Base-by-base conservation (phyloP, 2,329 filamentous ascomycete genomes). In the Ophioceras dolichostomum region DNA sequence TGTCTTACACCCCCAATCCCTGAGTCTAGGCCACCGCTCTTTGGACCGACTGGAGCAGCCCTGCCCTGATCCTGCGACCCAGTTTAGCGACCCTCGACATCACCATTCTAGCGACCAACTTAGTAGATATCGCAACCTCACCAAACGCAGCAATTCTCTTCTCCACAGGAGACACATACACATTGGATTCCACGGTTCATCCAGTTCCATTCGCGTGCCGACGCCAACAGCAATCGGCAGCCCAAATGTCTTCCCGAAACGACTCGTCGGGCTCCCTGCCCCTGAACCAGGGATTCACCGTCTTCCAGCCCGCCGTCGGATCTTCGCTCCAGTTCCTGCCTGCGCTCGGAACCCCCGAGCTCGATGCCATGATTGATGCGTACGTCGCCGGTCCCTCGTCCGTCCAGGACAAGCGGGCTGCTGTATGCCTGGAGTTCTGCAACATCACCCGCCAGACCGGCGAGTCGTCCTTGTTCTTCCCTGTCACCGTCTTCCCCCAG, bases 301-400 rank as follows among this genome's bases (percentile, higher is more conserved):
- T 79, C 53, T 73, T 67, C 51, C 75, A 79, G 60, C 64, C 71
- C 31, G 54, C 62, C 34, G 60, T 74, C 38, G 74, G 74, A 36
- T 64, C 67, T 34, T 58, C 67, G 42, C 62, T 79, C 39, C 62
- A 85, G 58, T 76, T 85, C 68, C 58, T 77, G 54, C 69, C 84
- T 61, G 60, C 79, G 49, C 61, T 85, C 57, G 62, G 78, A 51
- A 63, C 69, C 42, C 48, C 70, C 57, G 68, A 83, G 54, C 65
- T 79, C 37, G 73, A 78, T 48, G 60, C 68, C 37, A 57, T 79
- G 52, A 66, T 80, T 48, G 59, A 74, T 53, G 62, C 66, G 43
- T 76, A 76, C 53, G 54, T 79, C 35, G 57, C 68, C 33, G 70
- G 73, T 35, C 50, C 67, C 35, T 62, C 59, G 36, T 60, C 68